phyloP scores from a whole-genome alignment of 202 grass and related monocot species.

The Panicum virgatum region DNA sequence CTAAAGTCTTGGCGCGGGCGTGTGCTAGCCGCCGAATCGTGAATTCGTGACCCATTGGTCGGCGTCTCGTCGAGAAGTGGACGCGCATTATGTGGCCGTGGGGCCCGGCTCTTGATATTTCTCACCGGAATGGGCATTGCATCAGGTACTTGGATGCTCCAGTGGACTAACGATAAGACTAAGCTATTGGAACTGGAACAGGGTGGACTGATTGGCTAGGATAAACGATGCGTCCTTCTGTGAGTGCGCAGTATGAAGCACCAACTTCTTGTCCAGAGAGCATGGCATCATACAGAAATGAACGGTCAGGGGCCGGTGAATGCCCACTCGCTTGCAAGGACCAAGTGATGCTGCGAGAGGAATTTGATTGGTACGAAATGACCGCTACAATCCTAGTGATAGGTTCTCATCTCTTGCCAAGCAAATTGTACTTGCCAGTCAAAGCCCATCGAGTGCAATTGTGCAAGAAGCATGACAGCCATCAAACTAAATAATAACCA shows the following conservation, averaged over 20 bases:
- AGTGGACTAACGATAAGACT: constrained; percentile 11
- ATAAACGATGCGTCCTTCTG: background rate
- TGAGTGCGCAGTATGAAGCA: background rate
- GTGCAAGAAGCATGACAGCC: background rate
- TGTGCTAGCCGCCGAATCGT: constrained; percentile 30
- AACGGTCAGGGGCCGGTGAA: background rate
- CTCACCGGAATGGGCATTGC: constrained; percentile 12
- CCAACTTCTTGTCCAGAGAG: background rate
- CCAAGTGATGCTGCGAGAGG: background rate
- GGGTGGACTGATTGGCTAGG: no score
- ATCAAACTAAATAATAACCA: background rate
- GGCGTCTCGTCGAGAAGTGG: constrained; percentile 41
- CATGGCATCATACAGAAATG: background rate
- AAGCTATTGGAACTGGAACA: no score
- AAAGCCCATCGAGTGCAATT: no score
- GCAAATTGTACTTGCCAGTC: background rate
- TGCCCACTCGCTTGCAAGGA: background rate
- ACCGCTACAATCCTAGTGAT: background rate
- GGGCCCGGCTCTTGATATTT: constrained; percentile 24
- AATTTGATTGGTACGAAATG: background rate
- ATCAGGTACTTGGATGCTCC: background rate
- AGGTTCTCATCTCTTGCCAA: background rate
- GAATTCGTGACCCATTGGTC: constrained; percentile 17
- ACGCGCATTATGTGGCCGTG: constrained; percentile 42
- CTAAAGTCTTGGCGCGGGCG: constrained; percentile 32